Evolutionary conservation across 2,329 filamentous ascomycete species (phyloP), one percentile per base, ranked within the genome.

Genomic region (Orbilia blumenaviensis): DNA sequence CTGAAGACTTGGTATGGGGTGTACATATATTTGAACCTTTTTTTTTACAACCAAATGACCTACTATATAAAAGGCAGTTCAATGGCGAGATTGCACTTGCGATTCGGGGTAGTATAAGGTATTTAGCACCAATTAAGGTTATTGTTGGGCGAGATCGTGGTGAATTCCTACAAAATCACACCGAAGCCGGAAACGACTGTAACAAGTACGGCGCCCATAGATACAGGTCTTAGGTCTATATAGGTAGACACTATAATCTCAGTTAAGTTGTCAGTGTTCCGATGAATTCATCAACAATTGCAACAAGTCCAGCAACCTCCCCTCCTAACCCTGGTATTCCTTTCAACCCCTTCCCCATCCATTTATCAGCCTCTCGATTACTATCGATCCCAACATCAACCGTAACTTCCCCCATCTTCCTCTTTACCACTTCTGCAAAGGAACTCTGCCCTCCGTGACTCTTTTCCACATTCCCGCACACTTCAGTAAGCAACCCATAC

Each of bases 361-460:
- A 79, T 23, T 44, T 62, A 52, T 68, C 61, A 2, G 77, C 63
- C 36, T 77, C 73, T n/a, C 23, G 27, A 64, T 60, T 76, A 34
- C 66, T 78, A 74, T 76, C 77, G 44, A 73, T 80, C 60, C 66
- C 78, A 71, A 82, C 78, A 78, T 83, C 80, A 21, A 62, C 66
- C 32, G 69, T 78, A n/a, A 84, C 79, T 72, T 83, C 83, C 44
- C 82, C 80, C 63, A 80, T 81, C 78, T 84, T 84, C 56, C 68
- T 79, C 66, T 80, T 80, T 50, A 84, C 82, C 60, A 82, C 82
- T 69, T 80, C 81, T 27, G 82, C 80, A 80, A 86, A 85, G 9
- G 80, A 74, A 64, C 82, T 85, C 1, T 81, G 80, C 16, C 78
- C 78, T 0, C 85, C 85, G 80, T 86, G 85, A 52, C 84, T 85